These are phyloP conservation scores for Debaryomycetaceae sp. DNA, from an alignment of 1,139 yeast genomes.

Conservation along the genomic window DNA sequence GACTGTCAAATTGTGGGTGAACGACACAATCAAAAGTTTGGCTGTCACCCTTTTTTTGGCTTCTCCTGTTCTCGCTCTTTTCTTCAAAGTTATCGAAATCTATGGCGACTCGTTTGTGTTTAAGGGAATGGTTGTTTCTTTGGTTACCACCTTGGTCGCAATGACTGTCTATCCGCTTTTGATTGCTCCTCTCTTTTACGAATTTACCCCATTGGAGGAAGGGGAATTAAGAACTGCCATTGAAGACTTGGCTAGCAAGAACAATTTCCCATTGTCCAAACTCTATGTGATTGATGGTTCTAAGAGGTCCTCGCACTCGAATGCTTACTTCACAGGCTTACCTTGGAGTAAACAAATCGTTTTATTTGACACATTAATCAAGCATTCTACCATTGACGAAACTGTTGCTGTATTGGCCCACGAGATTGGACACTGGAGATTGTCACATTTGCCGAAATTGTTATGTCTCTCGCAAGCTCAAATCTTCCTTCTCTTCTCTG, in stretches of 20 bases:
- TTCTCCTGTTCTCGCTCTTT: conserved; percentile 67
- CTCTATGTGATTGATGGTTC: conserved; percentile 92
- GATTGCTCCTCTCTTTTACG: conserved; percentile 90
- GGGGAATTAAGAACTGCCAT: conserved; percentile 84
- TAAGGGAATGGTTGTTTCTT: conserved; percentile 70
- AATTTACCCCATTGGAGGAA: conserved; percentile 82
- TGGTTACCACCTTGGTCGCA: conserved; percentile 66
- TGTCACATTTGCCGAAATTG: conserved; percentile 76
- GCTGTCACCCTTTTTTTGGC: conserved; percentile 57
- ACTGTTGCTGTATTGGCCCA: conserved; percentile 94
- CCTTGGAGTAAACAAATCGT: conserved; percentile 98
- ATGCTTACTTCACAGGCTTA: conserved; percentile 91
- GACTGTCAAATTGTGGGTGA: conserved; percentile 66
- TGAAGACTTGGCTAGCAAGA: conserved; percentile 70
- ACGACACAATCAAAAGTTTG: conserved; percentile 65
- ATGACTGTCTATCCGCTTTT: conserved; percentile 76
- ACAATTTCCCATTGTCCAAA: conserved; percentile 81
- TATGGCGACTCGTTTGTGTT: conserved; percentile 79
- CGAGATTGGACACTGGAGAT: conserved; percentile 96
- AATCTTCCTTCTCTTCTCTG: conserved; percentile 59
- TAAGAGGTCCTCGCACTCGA: conserved; percentile 91
- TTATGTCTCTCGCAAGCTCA: conserved; percentile 63
- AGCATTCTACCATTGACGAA: conserved; percentile 71
- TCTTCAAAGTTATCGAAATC: conserved; percentile 75
- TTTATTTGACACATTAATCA: conserved; percentile 82